phyloP scores from a whole-genome alignment of 768 basidiomycete genomes.

The Boletus tylopilopsis region DNA sequence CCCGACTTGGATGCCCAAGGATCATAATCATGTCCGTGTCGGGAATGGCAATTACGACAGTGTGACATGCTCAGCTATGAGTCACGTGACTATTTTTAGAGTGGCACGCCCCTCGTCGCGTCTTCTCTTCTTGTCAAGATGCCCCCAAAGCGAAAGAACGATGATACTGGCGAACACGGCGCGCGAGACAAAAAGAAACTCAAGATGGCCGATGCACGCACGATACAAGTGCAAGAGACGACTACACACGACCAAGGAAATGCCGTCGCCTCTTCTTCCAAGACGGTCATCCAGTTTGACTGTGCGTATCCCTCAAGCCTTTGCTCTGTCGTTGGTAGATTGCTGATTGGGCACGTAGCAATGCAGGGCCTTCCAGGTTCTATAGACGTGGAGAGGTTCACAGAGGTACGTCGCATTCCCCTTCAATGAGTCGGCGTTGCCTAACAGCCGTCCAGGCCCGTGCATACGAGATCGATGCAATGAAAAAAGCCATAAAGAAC shows the following conservation, averaged over 20 bases:
- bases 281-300: constrained; percentile 33
- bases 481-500: constrained; percentile 82
- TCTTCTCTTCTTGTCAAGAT: too few species aligned
- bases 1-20: too few species aligned
- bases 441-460: constrained; percentile 53
- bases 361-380: constrained; percentile 61
- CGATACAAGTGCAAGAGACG: constrained; percentile 57
- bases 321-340: not conserved
- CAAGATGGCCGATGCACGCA: constrained; percentile 59
- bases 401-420: constrained; percentile 51
- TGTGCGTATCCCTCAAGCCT: constrained; percentile 32
- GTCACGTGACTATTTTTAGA: too few species aligned
- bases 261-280: constrained; percentile 37
- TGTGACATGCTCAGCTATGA: too few species aligned
- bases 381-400: constrained; percentile 86
- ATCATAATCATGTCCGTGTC: too few species aligned
- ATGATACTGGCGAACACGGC: constrained; percentile 27
- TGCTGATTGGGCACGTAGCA: constrained; percentile 35
- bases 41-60: too few species aligned
- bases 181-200: constrained; percentile 65
- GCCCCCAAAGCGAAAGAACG: constrained; percentile 40
- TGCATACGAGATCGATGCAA: constrained; percentile 85
- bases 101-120: too few species aligned
- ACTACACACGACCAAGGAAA: constrained; percentile 15
- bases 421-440: not conserved